Evolutionary conservation across 495 filamentous ascomycete genomes (phyloP).

Genomic region (Saxophila tyrrhenica): DNA sequence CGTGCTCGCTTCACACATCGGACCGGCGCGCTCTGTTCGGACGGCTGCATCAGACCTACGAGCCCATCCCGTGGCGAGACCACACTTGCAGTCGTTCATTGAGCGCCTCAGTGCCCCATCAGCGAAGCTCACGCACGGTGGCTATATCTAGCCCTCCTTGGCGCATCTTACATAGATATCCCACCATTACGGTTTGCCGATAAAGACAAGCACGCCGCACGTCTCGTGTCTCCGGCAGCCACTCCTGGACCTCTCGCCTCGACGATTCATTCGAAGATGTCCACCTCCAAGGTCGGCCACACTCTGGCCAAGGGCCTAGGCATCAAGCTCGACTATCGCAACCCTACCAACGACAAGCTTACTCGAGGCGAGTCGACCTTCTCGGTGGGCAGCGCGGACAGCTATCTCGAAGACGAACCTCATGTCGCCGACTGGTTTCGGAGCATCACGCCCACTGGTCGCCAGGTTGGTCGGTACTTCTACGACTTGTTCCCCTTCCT

Average conservation of each 20-base stretch:
- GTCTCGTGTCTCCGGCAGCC: not conserved
- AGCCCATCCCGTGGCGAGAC: not conserved
- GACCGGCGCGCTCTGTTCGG: not conserved
- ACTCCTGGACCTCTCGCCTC: not conserved
- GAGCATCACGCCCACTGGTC: conserved; percentile 45
- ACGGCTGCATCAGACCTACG: not conserved
- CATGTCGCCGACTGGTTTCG: conserved; percentile 59
- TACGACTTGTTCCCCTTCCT: conserved; percentile 73
- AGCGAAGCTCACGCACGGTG: not conserved
- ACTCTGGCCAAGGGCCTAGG: conserved; percentile 67
- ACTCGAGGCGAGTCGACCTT: conserved; percentile 68
- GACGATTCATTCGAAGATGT: not conserved
- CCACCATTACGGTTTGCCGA: not conserved
- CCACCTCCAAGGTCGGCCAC: conserved; percentile 47
- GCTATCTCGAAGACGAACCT: conserved; percentile 76
- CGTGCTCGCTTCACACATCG: not conserved
- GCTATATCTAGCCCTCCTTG: not conserved
- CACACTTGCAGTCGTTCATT: not conserved
- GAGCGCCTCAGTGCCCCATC: not conserved
- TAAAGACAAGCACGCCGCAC: not conserved
- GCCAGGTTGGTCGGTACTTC: conserved; percentile 47
- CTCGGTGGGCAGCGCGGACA: conserved; percentile 63
- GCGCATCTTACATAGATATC: not conserved
- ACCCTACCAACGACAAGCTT: conserved; percentile 35
- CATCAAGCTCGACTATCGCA: conserved; percentile 61